These are phyloP conservation scores for Xenoacremonium recifei DNA, from an alignment of 2,329 filamentous ascomycete species.

Conservation along the genomic window DNA sequence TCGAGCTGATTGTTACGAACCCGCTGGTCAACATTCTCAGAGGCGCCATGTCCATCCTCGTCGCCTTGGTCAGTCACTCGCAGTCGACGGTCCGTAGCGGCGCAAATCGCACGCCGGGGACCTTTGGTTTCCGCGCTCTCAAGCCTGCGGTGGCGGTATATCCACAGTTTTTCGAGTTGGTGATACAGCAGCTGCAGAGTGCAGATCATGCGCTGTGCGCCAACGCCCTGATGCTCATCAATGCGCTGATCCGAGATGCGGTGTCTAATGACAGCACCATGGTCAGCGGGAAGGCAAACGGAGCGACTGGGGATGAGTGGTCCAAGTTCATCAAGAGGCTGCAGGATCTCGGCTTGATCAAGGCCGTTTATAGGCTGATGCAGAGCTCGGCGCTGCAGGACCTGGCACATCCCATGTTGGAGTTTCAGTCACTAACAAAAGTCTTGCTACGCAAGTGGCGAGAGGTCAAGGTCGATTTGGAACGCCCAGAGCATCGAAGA, in stretches of 20 bases:
- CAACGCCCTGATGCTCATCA: constrained; percentile 92
- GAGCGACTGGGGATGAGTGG: constrained; percentile 68
- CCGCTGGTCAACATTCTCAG: constrained; percentile 96
- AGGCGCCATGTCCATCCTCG: constrained; percentile 94
- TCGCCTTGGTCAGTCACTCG: constrained; percentile 87
- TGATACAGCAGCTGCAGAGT: constrained; percentile 87
- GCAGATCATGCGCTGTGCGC: constrained; percentile 95
- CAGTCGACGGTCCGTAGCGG: constrained; percentile 49
- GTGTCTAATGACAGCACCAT: constrained; percentile 69
- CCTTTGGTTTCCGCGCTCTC: constrained; percentile 85
- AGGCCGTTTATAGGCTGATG: constrained; percentile 89
- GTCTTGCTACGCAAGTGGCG: constrained; percentile 84
- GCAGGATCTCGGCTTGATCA: constrained; percentile 90
- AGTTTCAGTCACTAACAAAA: constrained; percentile 92
- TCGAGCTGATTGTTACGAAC: constrained; percentile 91
- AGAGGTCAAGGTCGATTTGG: constrained; percentile 79
- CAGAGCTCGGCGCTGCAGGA: constrained; percentile 91
- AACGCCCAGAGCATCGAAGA: constrained; percentile 82
- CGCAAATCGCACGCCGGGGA: constrained; percentile 47
- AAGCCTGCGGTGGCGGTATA: constrained; percentile 90
- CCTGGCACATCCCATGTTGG: constrained; percentile 81
- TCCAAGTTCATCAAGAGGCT: constrained; percentile 91
- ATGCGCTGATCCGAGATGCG: constrained; percentile 89
- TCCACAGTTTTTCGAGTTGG: constrained; percentile 90
- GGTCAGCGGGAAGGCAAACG: constrained; percentile 25